Evolutionary conservation across 1,284 basidiomycete genomes (phyloP), one percentile per base, ranked within the genome.

Genomic region (Mycena citricolor): DNA sequence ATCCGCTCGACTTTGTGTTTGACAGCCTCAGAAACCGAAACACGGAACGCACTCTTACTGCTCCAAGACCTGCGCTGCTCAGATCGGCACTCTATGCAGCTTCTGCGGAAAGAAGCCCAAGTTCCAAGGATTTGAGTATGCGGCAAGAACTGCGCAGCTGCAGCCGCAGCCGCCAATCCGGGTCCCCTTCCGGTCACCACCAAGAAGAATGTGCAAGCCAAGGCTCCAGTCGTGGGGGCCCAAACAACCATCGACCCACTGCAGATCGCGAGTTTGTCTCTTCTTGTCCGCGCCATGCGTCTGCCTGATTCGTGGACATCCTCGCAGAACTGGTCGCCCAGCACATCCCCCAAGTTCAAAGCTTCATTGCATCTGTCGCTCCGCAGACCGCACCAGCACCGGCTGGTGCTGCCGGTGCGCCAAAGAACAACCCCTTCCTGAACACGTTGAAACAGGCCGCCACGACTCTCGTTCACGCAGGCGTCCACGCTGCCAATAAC

Each of bases 11-110:
- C n/a, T n/a, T n/a, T n/a, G n/a, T n/a, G n/a, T n/a, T n/a, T n/a
- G n/a, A n/a, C n/a, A n/a, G n/a, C n/a, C n/a, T n/a, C n/a, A 68
- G 57, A 77, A 76, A 50, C 77, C 78, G 19, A 79, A 70, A 55
- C 77, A 72, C 49, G 67, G 65, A 16, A 68, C 62, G 42, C 71
- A 77, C 53, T 63, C 69, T 13, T 82, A 74, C 50, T 83, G 80
- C 54, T 79, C 79, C 32, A 77, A 79, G 63, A 81, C 74, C 33
- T 83, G 80, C 54, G 79, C 77, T 14, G 56, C 62, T 21, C 67
- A 77, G 55, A 79, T 73, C 17, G 69, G 66, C 26, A 56, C 66
- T n/a, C 54, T 69, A 11, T 74, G 71, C 52, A 66, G 65, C 35
- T 71, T 73, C 49, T 77, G 74, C 51, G 67, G 71, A 48, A 69